Evolutionary conservation across 2,329 filamentous ascomycete species (phyloP).

Genomic region (Colletotrichum incanum): DNA sequence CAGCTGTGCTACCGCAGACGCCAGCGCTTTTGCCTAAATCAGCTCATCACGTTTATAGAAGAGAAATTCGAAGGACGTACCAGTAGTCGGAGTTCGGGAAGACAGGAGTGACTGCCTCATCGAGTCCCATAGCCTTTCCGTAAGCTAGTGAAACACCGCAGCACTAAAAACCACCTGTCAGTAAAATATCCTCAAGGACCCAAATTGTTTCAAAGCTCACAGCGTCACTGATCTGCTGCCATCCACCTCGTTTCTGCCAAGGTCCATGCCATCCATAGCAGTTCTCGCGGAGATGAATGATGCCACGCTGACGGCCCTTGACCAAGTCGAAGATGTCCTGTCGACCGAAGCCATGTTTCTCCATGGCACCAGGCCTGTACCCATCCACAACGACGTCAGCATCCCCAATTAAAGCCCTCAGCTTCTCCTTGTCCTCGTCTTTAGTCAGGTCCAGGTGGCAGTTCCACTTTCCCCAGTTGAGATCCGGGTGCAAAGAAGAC

Average conservation of each 20-base stretch:
- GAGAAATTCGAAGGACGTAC: slow-evolving; percentile 25
- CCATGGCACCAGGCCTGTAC: slow-evolving; percentile 64
- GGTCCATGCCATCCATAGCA: slow-evolving; percentile 69
- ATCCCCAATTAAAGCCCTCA: slow-evolving; percentile 57
- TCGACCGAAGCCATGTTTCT: slow-evolving; percentile 61
- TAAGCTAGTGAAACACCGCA: slow-evolving; percentile 63
- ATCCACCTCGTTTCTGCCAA: slow-evolving; percentile 62
- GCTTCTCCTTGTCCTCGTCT: slow-evolving; percentile 31
- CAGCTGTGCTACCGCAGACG: slow-evolving; percentile 56
- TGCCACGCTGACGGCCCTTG: slow-evolving; percentile 42
- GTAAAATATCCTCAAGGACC: not conserved
- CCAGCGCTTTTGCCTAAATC: slow-evolving; percentile 54
- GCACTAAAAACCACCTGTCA: slow-evolving; percentile 44
- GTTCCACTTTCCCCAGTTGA: slow-evolving; percentile 68
- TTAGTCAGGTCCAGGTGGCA: slow-evolving; percentile 58
- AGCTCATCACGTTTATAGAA: not conserved
- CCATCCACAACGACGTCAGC: slow-evolving; percentile 67
- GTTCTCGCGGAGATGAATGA: slow-evolving; percentile 66
- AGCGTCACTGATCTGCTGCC: slow-evolving; percentile 69
- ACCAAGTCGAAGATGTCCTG: slow-evolving; percentile 59
- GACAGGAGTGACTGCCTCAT: slow-evolving; percentile 49
- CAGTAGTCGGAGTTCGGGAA: slow-evolving; percentile 53
- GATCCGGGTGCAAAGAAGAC: slow-evolving; percentile 58
- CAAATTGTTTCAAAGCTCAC: slow-evolving; percentile 43
- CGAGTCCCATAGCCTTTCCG: slow-evolving; percentile 58